Evolutionary conservation across 1,139 yeast species (phyloP).

Genomic region (Sugiyamaella japonica): DNA sequence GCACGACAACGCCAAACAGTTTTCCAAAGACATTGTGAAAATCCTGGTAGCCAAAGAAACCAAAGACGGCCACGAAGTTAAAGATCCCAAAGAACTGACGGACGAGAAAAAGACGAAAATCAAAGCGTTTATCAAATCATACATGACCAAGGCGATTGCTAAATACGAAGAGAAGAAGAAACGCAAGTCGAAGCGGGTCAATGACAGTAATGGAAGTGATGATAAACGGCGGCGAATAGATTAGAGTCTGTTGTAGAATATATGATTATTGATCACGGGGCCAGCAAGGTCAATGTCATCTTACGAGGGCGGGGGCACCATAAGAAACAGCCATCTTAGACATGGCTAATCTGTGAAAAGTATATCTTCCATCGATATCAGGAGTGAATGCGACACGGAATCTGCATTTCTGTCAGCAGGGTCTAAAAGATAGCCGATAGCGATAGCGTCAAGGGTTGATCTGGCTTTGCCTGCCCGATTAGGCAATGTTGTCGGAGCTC

Average conservation of each 20-base stretch:
- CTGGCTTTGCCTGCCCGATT: conserved; percentile 9
- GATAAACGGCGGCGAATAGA: conserved; percentile 11
- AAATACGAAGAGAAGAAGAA: conserved; percentile 49
- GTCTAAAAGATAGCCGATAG: no score
- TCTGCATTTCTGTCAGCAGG: no score
- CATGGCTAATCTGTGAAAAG: no score
- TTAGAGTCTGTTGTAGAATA: not conserved
- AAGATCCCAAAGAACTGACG: conserved; percentile 51
- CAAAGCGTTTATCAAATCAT: conserved; percentile 59
- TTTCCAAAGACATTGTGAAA: conserved; percentile 76
- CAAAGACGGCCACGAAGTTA: conserved; percentile 30
- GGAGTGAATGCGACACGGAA: no score
- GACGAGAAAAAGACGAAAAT: conserved; percentile 67
- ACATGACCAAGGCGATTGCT: conserved; percentile 71
- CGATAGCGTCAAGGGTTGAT: conserved; percentile 9
- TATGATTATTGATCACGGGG: no score
- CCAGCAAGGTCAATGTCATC: no score
- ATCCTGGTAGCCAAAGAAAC: conserved; percentile 63
- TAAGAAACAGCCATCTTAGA: no score
- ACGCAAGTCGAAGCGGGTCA: conserved; percentile 3
- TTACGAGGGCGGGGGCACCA: no score
- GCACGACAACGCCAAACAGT: conserved; percentile 68
- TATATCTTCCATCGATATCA: no score
- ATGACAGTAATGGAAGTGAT: conserved; percentile 1
- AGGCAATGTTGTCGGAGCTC: conserved; percentile 2